Conservation (phyloP, 2,329 filamentous ascomycete species). For the Cladophialophora yegresii region DNA sequence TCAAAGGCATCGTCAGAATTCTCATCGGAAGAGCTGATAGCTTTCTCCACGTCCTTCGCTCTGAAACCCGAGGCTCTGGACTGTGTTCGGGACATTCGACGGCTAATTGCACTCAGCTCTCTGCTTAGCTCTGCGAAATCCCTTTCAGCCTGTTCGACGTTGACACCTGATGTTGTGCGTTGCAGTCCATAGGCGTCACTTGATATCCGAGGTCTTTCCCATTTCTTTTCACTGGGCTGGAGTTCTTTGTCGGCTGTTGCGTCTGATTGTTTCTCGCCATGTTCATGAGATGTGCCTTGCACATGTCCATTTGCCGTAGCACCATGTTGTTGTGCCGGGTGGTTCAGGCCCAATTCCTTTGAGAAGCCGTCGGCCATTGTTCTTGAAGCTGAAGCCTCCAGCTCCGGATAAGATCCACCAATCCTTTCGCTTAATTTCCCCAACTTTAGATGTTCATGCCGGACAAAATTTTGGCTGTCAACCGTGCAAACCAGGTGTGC, state of each 20-base stretch:
- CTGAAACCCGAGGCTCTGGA: conserved; percentile 39
- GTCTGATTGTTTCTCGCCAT: conserved; percentile 5
- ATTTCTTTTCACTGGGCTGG: conserved; percentile 17
- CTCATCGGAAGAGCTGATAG: conserved; percentile 45
- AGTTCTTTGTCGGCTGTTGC: conserved; percentile 3
- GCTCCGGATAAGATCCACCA: conserved; percentile 12
- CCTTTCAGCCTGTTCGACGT: conserved; percentile 51
- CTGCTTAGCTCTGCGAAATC: conserved; percentile 47
- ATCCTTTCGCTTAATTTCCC: neutral
- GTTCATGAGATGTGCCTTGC: conserved; percentile 1
- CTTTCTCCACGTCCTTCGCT: conserved; percentile 62
- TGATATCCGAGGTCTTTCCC: conserved; percentile 21
- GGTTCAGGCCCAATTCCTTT: conserved; percentile 25
- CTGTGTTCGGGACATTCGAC: conserved; percentile 42
- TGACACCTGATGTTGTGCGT: conserved; percentile 44
- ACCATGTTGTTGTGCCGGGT: conserved; percentile 28
- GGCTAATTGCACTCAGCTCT: conserved; percentile 45
- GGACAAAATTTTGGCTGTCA: neutral
- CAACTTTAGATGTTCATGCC: neutral
- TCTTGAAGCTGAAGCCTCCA: conserved; percentile 2
- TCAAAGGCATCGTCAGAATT: conserved; percentile 67
- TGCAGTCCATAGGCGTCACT: conserved; percentile 41
- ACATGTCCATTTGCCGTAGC: conserved; percentile 15
- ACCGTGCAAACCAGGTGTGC: neutral
- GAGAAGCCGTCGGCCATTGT: conserved; percentile 24